Evolutionary conservation across 2,329 filamentous ascomycete species (phyloP), one percentile per base, ranked within the genome.

Genomic region (Cercospora sp.): DNA sequence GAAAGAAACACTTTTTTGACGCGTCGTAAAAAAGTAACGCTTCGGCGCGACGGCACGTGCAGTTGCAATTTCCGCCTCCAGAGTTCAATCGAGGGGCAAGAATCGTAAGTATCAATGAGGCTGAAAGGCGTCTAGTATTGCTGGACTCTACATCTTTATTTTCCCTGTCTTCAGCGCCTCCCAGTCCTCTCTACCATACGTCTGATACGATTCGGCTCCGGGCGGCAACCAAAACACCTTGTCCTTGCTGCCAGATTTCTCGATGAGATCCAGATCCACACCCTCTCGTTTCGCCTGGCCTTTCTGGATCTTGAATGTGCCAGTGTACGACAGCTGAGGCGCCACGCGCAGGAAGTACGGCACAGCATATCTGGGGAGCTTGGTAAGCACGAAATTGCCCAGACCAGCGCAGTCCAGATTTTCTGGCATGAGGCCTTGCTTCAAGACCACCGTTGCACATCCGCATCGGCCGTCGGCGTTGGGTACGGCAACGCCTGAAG

Each of bases 301-400:
- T 79, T 97, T 96, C 80, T 94, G 91, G 80, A 95, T 91, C 83
- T 97, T 96, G 75, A 92, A 92, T 57, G 92, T 97, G 0, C 93
- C 92, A 3, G 93, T 96, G 1, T 87, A 85, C 74, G 90, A 86
- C 42, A 86, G 79, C 28, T 86, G 84, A 20, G 81, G 82, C 6
- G 90, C 85, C 2, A 93, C 80, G 13, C 93, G 85, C 45, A 97
- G 77, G 79, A 96, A 96, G 0, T 95, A 74, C 0, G 93, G 93
- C 8, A 89, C 85, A 0, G 92, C 92, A 75, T 91, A 96, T 62
- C 85, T 85, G 0, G 93, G 93, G 26, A 96, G 81, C 5, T 81
- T 81, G 3, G 79, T 77, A 8, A 81, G 75, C 0, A 86, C 86
- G 74, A 93, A 89, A 0, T 80, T 75, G 0, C 89, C 89, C 9